These are phyloP conservation scores for Teratosphaeriaceae sp. DNA, from an alignment of 2,329 filamentous ascomycete species.

Conservation along the genomic window DNA sequence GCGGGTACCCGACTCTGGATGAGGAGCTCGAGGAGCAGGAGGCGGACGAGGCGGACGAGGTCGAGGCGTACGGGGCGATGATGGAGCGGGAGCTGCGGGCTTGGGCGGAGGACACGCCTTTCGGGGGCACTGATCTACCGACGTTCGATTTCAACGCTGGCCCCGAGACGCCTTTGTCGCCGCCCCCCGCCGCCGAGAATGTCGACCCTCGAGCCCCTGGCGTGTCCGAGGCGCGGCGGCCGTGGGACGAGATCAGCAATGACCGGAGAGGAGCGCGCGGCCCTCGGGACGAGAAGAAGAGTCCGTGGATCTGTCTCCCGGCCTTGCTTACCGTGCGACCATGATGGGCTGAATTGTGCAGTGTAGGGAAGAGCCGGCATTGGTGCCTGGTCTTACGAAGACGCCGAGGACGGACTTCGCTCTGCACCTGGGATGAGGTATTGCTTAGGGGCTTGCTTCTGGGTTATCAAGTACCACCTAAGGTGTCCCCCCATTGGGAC, in stretches of 20 bases:
- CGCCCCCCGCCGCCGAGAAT: not conserved
- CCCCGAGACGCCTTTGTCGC: not conserved
- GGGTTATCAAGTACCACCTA: too few species aligned
- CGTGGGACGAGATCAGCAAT: not conserved
- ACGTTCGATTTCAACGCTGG: not conserved
- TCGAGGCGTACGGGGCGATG: slow-evolving; percentile 6
- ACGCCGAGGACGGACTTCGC: too few species aligned
- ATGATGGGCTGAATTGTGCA: too few species aligned
- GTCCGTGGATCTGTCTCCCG: too few species aligned
- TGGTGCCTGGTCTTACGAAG: too few species aligned
- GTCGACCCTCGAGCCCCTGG: not conserved
- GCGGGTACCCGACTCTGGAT: slow-evolving; percentile 7
- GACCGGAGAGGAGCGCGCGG: not conserved
- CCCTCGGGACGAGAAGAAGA: not conserved
- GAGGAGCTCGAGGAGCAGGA: slow-evolving; percentile 14
- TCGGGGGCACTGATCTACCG: too few species aligned
- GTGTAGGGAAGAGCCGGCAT: too few species aligned
- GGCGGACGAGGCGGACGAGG: slow-evolving; percentile 4
- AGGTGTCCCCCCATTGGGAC: too few species aligned
- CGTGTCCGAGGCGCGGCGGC: not conserved
- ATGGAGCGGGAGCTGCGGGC: not conserved
- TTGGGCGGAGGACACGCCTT: not conserved
- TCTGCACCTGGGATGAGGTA: too few species aligned
- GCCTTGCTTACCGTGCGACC: too few species aligned
- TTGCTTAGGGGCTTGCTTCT: too few species aligned